Evolutionary conservation across 805 yeast genomes (phyloP).

Genomic region (Candida railenensis): DNA sequence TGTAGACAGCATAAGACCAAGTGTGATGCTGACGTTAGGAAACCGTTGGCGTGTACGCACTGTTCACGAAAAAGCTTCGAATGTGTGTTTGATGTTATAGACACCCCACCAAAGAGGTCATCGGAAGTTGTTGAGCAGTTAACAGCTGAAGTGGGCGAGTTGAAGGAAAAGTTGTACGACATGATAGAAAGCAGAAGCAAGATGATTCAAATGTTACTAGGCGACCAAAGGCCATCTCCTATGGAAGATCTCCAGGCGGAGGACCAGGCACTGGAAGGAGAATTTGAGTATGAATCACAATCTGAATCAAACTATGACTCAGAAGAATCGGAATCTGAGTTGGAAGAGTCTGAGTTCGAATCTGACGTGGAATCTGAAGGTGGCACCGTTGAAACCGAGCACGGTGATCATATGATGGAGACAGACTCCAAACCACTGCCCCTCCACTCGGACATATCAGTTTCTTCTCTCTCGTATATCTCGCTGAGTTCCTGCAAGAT

Average conservation of each 20-base stretch:
- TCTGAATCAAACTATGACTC: not conserved
- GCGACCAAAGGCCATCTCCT: not conserved
- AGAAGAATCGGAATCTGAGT: not conserved
- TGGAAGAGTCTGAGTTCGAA: not conserved
- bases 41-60: constrained; percentile 57
- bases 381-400: not conserved
- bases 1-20: constrained; percentile 68
- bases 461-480: not conserved
- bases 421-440: not conserved
- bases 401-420: not conserved
- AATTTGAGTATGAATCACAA: not conserved
- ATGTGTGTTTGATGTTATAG: constrained; percentile 56
- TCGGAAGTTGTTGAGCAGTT: constrained; percentile 25
- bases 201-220: constrained; percentile 11
- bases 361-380: not conserved
- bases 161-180: constrained; percentile 21
- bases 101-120: constrained; percentile 48
- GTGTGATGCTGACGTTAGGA: constrained; percentile 54
- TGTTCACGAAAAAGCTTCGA: constrained; percentile 51
- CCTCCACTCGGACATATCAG: not conserved
- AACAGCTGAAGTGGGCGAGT: constrained; percentile 21
- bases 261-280: not conserved
- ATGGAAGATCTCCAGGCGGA: not conserved
- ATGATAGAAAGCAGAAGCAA: constrained; percentile 20
- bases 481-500: not conserved